Base-by-base conservation (phyloP, 306 rosid species). In the Aeschynomene evenia region DNA sequence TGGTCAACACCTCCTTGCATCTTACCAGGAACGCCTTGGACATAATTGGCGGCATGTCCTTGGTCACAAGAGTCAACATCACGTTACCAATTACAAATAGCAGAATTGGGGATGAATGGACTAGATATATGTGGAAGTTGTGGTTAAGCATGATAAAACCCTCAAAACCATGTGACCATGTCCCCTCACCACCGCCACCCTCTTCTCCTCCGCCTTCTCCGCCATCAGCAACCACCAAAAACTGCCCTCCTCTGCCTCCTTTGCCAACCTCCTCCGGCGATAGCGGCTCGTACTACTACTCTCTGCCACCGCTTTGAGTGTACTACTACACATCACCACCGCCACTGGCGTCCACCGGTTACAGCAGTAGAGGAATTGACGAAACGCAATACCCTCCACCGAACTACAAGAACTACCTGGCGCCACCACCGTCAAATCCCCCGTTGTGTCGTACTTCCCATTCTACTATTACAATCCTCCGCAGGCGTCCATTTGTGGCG, bases 401-500 rank as follows among this genome's bases (percentile, higher is more conserved):
- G 15, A 15, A 6, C 4, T 13, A 55, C 43, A 52, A 50, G 5
- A 83, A 80, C 74, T 79, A 88, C 52, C 92, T 85, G 0, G 49
- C 79, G 1, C 97, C 97, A 9, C 97, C 99, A 10, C 96, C 99
- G 2, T 97, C 99, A 9, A 95, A 95, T 70, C 99, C 99, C n/a
- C n/a, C 21, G 89, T 95, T 70, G 95, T 95, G 6, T 95, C 97
- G 0, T 95, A 95, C 46, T 95, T 91, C 22, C 99, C 99, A 1
- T 95, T 84, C 51, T 95, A 87, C 80, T 95, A 60, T 49, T 52
- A 95, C 9, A 84, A 34, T 48, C 98, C 96, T 4, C 97, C 99
- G 4, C 89, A 87, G 0, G 81, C 86, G 6, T 80, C 96, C 75
- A n/a, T 81, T 15, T 33, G 31, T 65, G 5, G 3, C 72, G 22